Base-by-base conservation (phyloP, 441 rosid genomes). In the Sinapis alba region DNA sequence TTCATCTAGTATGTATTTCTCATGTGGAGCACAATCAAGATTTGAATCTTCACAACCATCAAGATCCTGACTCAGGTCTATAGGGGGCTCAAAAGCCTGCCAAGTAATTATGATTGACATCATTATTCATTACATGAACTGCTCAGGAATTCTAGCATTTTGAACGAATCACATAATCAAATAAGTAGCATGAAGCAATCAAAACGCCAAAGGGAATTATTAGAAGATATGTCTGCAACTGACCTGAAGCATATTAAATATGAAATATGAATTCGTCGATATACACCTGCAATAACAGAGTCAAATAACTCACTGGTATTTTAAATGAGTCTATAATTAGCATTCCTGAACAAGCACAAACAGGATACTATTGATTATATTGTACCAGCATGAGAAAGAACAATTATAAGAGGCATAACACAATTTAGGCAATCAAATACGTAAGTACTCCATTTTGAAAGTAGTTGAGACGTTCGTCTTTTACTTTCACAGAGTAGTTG, bases 31-130 rank as follows among this genome's bases (percentile, higher is more conserved):
- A 64, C 77, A 77, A 12, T 86, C 87, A 63, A 73, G 67, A 67
- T 77, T 76, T 20, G 83, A 65, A 63, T 84, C 87, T 66, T 83
- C 89, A 74, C 75, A 83, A 75, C 64, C 54, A 73, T 86, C 94
- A 73, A 77, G 71, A 73, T 86, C 96, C 75, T 84, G 91, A 88
- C 92, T 90, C 97, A 96, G 84, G 85, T 93, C 98, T 65, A 93
- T 71, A 56, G 99, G 99, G 24, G 99, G 97, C 60, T 93, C 98
- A 85, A 96, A 96, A 78, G 92, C 93, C 99, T 96, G 88, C 78
- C 82, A 78, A 69, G 71, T 47, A 76, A 59, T 76, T 54, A 76
- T 20, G 32, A 75, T 72, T 59, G 50, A 59, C 15, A 72, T 45
- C 27, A 34, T 61, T 68, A 72, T 9, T 34, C 62, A 69, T 59